phyloP scores from a whole-genome alignment of 345 rosid species.

The Linum lewisii region DNA sequence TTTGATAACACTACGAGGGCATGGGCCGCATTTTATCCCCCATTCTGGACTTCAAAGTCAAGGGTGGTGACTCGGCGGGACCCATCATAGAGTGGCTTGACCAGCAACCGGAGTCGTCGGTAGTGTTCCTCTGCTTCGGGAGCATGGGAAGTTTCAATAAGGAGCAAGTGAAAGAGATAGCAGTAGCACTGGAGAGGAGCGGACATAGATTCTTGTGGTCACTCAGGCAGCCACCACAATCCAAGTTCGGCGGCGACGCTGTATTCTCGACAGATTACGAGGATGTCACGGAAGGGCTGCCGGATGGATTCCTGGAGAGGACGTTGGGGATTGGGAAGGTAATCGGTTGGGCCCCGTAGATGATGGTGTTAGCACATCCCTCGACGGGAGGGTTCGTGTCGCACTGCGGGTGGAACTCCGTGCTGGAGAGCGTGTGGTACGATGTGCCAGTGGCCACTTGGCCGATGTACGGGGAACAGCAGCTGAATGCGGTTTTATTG shows the following conservation, averaged over 20 bases:
- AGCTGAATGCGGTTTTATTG: constrained; percentile 3
- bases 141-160: constrained; percentile 11
- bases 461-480: constrained; percentile 13
- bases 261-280: neutral
- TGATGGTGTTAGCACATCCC: constrained; percentile 8
- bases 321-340: constrained; percentile 2
- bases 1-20: no score
- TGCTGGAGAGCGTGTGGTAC: constrained; percentile 8
- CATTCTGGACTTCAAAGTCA: neutral
- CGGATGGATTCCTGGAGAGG: constrained; percentile 11
- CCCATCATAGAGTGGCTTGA: constrained; percentile 12
- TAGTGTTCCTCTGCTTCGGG: constrained; percentile 17
- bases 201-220: constrained; percentile 15
- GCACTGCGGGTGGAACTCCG: constrained; percentile 16
- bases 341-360: constrained; percentile 12
- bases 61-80: neutral
- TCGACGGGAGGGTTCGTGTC: constrained; percentile 13
- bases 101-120: constrained; percentile 9
- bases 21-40: no score
- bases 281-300: neutral
- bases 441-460: constrained; percentile 10
- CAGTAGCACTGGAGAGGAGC: constrained; percentile 4
- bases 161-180: constrained; percentile 14
- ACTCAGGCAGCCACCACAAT: constrained; percentile 4
- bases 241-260: neutral